Base-by-base conservation (phyloP, 768 basidiomycete species). In the Dentipellis sp. region DNA sequence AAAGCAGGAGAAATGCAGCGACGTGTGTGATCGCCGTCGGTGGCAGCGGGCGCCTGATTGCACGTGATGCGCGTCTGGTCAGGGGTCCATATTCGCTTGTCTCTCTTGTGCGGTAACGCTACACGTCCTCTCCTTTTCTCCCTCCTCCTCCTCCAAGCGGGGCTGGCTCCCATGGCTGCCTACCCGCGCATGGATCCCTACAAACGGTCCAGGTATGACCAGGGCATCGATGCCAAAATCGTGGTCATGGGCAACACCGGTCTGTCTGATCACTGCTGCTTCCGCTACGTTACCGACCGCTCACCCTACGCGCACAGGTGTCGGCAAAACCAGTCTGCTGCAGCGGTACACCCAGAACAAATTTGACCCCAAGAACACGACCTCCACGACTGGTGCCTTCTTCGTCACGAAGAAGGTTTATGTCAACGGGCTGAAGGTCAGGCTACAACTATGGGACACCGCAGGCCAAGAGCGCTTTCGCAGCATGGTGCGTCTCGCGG, bases 381-480 rank as follows among this genome's bases (percentile, higher is more conserved):
- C 88, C 40, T 89, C 91, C 36, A 94, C 94, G 57, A 90, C 91
- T 66, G 92, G 92, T 61, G 92, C 93, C 57, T 89, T 91, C 71
- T 93, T 97, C 72, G 87, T 94, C 58, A 89, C 91, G 55, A 94
- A 95, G 79, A 94, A 94, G 74, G 84, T 91, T 51, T 78, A 81
- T 67, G 78, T 94, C 61, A 83, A 92, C 62, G 91, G 89, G 55
- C 76, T 89, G 65, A 88, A 88, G 68, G 91, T 97, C 12, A 81
- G 90, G 56, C 74, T 92, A 55, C 90, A 92, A 70, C 76, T 92
- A 56, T 92, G 92, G 92, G 92, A 94, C 67, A 92, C 93, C 60
- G 93, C 91, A 54, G 92, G 92, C 34, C 92, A 94, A 77, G 92
- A 94, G 75, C 76, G 92, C 59, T 94, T 94, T 69, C 80, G 92